Conservation (phyloP, 202 grass and related monocot species). For the Digitaria exilis region DNA sequence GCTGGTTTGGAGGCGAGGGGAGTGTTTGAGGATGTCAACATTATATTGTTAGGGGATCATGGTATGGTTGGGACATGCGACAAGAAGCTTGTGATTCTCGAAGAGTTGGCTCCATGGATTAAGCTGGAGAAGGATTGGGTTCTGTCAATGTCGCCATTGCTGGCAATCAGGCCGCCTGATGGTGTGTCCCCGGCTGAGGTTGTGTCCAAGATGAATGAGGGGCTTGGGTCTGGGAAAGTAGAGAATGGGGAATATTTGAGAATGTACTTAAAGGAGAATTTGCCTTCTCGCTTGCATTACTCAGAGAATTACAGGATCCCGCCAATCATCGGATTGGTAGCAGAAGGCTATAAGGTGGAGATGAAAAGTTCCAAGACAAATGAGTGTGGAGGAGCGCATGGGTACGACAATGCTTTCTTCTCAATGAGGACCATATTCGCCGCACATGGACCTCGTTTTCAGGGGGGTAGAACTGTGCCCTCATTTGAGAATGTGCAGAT, state of each 20-base stretch:
- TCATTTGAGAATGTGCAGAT: constrained; percentile 93
- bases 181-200: constrained; percentile 51
- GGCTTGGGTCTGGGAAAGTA: constrained; percentile 77
- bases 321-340: constrained; percentile 67
- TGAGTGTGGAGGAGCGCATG: constrained; percentile 89
- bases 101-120: constrained; percentile 80
- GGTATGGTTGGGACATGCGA: constrained; percentile 97
- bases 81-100: constrained; percentile 71
- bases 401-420: constrained; percentile 90
- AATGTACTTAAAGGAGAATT: constrained; percentile 83
- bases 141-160: constrained; percentile 67
- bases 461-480: constrained; percentile 61
- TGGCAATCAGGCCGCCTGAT: constrained; percentile 71
- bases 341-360: constrained; percentile 89
- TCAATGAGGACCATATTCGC: constrained; percentile 95
- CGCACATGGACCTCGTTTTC: constrained; percentile 77
- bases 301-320: constrained; percentile 79
- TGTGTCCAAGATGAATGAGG: constrained; percentile 91
- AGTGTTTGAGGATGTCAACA: constrained; percentile 84
- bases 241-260: constrained; percentile 70
- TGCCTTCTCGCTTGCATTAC: constrained; percentile 79
- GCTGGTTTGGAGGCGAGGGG: constrained; percentile 69
- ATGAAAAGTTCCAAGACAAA: constrained; percentile 39
- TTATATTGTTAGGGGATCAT: constrained; percentile 83
- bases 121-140: constrained; percentile 64